phyloP scores from a whole-genome alignment of 495 filamentous ascomycete species.

The Penicillium subrubescens region DNA sequence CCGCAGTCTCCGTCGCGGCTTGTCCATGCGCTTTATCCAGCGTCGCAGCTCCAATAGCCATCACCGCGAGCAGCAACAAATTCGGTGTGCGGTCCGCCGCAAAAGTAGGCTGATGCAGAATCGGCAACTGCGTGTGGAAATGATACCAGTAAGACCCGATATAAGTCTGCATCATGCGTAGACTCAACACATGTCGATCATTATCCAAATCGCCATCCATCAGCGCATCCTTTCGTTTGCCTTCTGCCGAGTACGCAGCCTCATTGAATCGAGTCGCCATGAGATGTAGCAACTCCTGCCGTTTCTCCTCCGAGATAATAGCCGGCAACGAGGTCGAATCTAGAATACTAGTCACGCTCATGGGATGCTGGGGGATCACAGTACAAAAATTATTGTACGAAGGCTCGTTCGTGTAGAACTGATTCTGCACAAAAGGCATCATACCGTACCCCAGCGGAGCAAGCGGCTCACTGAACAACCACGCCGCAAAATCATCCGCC shows the following conservation, averaged over 20 bases:
- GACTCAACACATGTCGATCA: constrained; percentile 76
- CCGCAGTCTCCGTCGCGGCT: constrained; percentile 69
- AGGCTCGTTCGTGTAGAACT: constrained; percentile 46
- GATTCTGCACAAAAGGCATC: constrained; percentile 43
- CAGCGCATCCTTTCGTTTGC: constrained; percentile 74
- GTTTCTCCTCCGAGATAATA: constrained; percentile 83
- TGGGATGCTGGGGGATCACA: constrained; percentile 64
- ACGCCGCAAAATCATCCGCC: constrained; percentile 89
- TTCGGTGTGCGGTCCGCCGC: constrained; percentile 82
- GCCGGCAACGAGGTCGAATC: constrained; percentile 79
- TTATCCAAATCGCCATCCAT: constrained; percentile 76
- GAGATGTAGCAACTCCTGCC: constrained; percentile 80
- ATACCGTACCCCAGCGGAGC: constrained; percentile 42
- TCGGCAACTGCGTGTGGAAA: constrained; percentile 92
- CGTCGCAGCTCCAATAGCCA: constrained; percentile 89
- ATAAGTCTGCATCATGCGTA: constrained; percentile 94
- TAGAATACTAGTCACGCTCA: constrained; percentile 90
- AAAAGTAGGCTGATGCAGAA: constrained; percentile 93
- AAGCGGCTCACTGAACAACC: constrained; percentile 75
- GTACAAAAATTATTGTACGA: constrained; percentile 39
- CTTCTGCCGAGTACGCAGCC: constrained; percentile 71
- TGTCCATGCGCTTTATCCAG: constrained; percentile 78
- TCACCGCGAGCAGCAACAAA: constrained; percentile 86
- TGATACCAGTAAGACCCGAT: constrained; percentile 93
- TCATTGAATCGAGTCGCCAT: constrained; percentile 83